Evolutionary conservation across 208 protist species (phyloP), one percentile per base, ranked within the genome.

Genomic region (Trypanosoma melophagium): DNA sequence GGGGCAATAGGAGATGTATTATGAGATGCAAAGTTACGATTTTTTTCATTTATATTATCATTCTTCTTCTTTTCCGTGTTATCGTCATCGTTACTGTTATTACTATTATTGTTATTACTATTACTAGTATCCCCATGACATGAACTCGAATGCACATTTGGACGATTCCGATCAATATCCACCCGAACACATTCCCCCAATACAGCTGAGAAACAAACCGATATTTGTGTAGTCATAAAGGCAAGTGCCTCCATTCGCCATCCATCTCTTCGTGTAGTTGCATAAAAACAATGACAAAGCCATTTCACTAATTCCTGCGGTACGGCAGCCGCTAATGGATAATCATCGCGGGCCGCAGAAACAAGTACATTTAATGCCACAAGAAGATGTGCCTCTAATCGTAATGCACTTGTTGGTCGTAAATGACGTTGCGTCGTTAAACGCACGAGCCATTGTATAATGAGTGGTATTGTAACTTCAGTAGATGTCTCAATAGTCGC

Each of bases 201-300:
- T 13, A 86, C 59, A 14, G 70, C 35, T 2, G 80, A 45, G 45
- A 88, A 79, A 22, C 60, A 64, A 42, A 77, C 61, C 25, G 70
- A 80, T 12, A 91, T 51, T 58, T 83, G 75, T 31, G 64, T 69
- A n/a, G 77, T 71, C 19, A 91, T 49, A 25, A 88, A 77, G 24
- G 75, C 59, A 61, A 88, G 64, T 21, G 73, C 72, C 69, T 91
- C 85, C 38, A 90, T 76, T 21, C 83, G 79, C 88, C 88, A 94
- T 19, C 77, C 75, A 41, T 89, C 83, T n/a, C 79, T 60, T 0
- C 88, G 82, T 0, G 53, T 69, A 35, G 79, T 86, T 59, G 75
- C 61, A 45, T 85, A 78, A 50, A 81, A 84, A 19, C 79, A 74
- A 56, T 93, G 68, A 57, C 81, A 84, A 12, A 93, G 60, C 4